Percentiles rank a stretch among this genome's conserved stretches.
Evolutionary conservation across 129 eudicot species (phyloP).

Genomic region (Chrysanthemum seticuspe): DNA sequence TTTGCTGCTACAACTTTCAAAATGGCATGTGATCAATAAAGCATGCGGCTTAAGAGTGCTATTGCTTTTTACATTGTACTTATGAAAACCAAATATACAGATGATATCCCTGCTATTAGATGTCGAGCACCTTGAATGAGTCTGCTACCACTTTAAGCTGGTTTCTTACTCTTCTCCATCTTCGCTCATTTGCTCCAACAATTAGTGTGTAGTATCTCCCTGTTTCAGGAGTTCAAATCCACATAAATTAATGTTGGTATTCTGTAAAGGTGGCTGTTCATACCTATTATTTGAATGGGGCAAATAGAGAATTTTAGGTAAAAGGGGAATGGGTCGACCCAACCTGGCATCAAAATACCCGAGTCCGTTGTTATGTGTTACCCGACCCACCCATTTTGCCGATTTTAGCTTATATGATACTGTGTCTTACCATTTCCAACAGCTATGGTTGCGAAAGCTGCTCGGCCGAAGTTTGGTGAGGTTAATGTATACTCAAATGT

Average conservation of each 20-base stretch:
- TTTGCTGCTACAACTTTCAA: background rate
- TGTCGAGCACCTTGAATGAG: constrained; percentile 78
- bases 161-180: constrained; percentile 77
- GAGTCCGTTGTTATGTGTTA: too few relatives aligned
- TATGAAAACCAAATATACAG: constrained; percentile 28
- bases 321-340: too few relatives aligned
- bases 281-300: too few relatives aligned
- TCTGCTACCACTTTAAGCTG: constrained; percentile 93
- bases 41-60: constrained; percentile 13
- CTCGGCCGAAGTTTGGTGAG: constrained; percentile 56
- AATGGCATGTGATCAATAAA: constrained; percentile 2
- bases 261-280: background rate
- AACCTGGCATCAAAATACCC: too few relatives aligned
- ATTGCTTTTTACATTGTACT: constrained; percentile 31
- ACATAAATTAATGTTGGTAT: background rate
- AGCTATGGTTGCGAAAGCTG: constrained; percentile 75
- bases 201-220: constrained; percentile 91
- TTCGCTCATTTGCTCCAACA: constrained; percentile 83
- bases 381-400: background rate
- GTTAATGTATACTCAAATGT: constrained; percentile 69
- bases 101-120: constrained; percentile 29
- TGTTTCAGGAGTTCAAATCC: constrained; percentile 28
- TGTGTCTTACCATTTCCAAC: constrained; percentile 64
- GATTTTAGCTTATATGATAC: background rate
- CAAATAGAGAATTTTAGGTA: too few relatives aligned